Evolutionary conservation across 2,329 filamentous ascomycete species (phyloP), one percentile per base, ranked within the genome.

Genomic region (Fusarium sp.): DNA sequence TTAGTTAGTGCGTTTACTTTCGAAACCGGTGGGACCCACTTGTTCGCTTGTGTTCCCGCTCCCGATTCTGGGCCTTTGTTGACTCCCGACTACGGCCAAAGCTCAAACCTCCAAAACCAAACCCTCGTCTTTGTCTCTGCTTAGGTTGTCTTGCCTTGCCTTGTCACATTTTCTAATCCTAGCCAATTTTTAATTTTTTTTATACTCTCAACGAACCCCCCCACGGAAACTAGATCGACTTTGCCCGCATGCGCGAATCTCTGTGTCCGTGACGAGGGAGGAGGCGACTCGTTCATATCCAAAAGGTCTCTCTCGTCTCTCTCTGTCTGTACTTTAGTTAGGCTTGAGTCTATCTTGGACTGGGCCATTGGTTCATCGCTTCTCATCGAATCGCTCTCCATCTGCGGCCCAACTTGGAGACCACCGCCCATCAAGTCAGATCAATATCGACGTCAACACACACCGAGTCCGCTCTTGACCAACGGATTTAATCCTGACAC

Each of bases 341-440:
- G 42, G 42, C 42, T 59, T 24, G 32, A 51, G 56, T 36, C 42
- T 59, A 59, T 50, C 52, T 54, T 54, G 66, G 66, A 30, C 38
- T 54, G 34, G 34, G 51, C 34, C 51, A 39, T 55, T 42, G 34
- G 36, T 28, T 55, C 60, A 57, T 56, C 52, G 45, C 45, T 58
- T 66, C 67, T 70, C 66, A 38, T 61, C 63, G 52, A 75, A 66
- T 72, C 72, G 48, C 65, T 73, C 62, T 63, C 58, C 68, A 64
- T 64, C 73, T 71, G 75, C 64, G 73, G 71, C 75, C 79, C 75
- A 76, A 77, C 73, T 71, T 68, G 76, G 70, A 68, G 77, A 73
- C 74, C 67, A 51, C 69, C n/a, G 20, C 36, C 36, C 66, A 45
- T 64, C 55, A 41, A 62, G 55, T 67, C 62, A 58, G 57, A 38